Evolutionary conservation across 176 grass and related monocot species (phyloP), one percentile per base, ranked within the genome.

Genomic region (Lolium rigidum): DNA sequence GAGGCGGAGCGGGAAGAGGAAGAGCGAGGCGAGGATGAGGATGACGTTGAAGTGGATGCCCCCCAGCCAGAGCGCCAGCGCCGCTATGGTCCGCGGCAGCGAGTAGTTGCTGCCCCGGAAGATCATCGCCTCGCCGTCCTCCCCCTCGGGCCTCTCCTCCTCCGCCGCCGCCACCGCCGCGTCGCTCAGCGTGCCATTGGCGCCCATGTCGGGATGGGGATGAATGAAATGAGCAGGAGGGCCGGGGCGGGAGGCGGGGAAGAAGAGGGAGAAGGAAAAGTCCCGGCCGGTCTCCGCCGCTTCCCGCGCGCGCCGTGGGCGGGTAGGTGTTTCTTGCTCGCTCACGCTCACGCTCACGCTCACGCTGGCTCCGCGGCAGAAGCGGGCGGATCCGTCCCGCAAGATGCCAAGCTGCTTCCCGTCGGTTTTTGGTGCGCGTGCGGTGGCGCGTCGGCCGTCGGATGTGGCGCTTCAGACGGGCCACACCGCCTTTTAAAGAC

Each of bases 1-100:
- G 73, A 89, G 28, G 88, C 88, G 95, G 84, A 28, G n/a, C 59
- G 95, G 94, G 85, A 98, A 49, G 78, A 95, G 31, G 83, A 98
- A 90, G 86, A 98, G 93, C 22, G 87, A 89, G 52, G 87, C 78
- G 22, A 98, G 90, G 65, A 94, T 84, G 55, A 98, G 86, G 49
- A 86, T 18, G 67, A 89, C 86, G 85, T 94, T 93, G 86, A 95
- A 87, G 81, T 98, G 91, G 89, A 98, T 95, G 55, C 71, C 88
- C 5, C 93, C 95, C 1, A 98, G 91, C 95, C 93, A 98, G 31
- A 98, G 82, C 66, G 93, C 57, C 54, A 95, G 91, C 51, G 91
- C 91, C 77, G 95, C 6, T 1, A 78, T 84, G 24, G 91, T 98
- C 58, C 82, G 61, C 28, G 91, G 39, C 64, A 66, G 80, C 80